These are phyloP conservation scores for Paecilomyces niveus DNA, from an alignment of 2,329 filamentous ascomycete species.

Conservation along the genomic window DNA sequence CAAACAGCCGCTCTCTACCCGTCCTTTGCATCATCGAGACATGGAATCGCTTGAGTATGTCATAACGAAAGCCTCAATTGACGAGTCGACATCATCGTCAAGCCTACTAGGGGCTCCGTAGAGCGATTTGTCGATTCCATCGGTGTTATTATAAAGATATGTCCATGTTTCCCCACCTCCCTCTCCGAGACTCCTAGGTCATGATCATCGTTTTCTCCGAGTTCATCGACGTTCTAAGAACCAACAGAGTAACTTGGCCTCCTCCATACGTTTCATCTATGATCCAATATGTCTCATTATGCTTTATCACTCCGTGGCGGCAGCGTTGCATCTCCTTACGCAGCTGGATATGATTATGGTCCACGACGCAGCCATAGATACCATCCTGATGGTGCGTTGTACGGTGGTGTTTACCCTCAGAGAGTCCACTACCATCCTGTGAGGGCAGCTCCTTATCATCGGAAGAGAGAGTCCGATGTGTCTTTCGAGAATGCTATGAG, in stretches of 20 bases:
- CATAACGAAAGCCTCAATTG: background rate
- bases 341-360: background rate
- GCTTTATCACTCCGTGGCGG: background rate
- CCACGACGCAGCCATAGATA: background rate
- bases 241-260: background rate
- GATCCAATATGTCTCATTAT: background rate
- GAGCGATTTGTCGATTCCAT: background rate
- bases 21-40: background rate
- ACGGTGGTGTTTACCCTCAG: background rate
- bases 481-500: constrained; percentile 8
- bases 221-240: background rate
- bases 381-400: background rate
- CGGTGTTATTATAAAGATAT: background rate
- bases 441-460: background rate
- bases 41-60: background rate
- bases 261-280: background rate
- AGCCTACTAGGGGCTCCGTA: background rate
- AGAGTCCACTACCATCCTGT: background rate
- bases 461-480: background rate
- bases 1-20: background rate
- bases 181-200: background rate
- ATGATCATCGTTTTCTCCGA: background rate
- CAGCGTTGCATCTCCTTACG: background rate
- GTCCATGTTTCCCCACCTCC: background rate
- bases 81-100: background rate